Base-by-base conservation (phyloP, 1,139 yeast genomes). In the Hyphopichia wangnamkhiaoensis region DNA sequence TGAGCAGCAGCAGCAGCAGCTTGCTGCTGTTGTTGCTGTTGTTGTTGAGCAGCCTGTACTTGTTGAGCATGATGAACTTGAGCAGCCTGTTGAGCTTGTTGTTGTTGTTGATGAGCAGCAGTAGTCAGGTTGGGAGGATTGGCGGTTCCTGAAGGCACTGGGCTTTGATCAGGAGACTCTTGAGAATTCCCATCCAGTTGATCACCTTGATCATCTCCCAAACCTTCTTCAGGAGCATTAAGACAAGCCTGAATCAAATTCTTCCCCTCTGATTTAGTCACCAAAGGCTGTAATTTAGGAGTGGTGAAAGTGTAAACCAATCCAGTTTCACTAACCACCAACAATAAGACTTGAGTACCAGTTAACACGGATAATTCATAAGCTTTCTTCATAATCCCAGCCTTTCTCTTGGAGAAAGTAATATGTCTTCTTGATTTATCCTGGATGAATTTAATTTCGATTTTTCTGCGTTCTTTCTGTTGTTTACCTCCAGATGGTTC, bases 381-480 rank as follows among this genome's bases (percentile, higher is more conserved):
- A 14, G 98, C 98, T 71, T 85, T 93, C 70, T 93, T 93, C 98
- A 93, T 93, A 56, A 93, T 93, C 49, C 98, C 98, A 32, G 97
- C 98, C 68, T 93, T 91, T 66, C 98, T 86, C 71, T 93, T 93
- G 39, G 96, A 88, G 57, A 93, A 93, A 20, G 98, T 93, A 53
- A 93, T 93, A 67, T 93, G 98, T 59, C 98, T 89, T 64, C 98
- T 83, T 24, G 96, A 88, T 69, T 93, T 93, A 66, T 93, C 97
- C 67, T 91, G 96, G 57, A 93, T 93, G 59, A 93, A 93, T 71
- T 90, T 89, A 65, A 93, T 93, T 65, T 93, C 98, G 59, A 93
- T 93, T 68, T 93, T 93, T 69, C 98, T 84, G 68, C 98, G 80
- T 67, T 93, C 98, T 59, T 90, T 80, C 48, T 63, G 79, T 43